Evolutionary conservation across 306 rosid species (phyloP), one percentile per base, ranked within the genome.

Genomic region (Inga leiocalycina): DNA sequence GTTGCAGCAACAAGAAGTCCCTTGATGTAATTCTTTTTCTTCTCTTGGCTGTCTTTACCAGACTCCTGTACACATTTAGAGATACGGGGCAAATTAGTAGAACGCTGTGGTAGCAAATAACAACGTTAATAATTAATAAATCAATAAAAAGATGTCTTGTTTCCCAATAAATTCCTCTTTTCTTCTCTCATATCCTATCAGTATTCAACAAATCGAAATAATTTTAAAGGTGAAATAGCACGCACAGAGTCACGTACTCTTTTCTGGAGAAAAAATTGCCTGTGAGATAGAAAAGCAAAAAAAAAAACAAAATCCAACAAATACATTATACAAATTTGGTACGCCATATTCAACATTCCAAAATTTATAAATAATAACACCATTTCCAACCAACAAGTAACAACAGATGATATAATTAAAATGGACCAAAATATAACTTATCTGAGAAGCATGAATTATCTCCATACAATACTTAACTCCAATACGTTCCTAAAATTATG

Each of bases 1-100:
- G 98, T 90, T 82, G 99, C 97, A 76, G 98, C 97, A 74, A 94
- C 97, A 87, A 96, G 92, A 81, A 96, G 95, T 80, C 92, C 87
- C 92, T 92, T 91, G 76, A 96, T 91, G 81, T 84, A 97, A 86
- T 90, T 91, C 84, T 91, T 96, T 90, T 96, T 91, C 91, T 91
- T 96, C 87, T 96, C 97, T 83, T 89, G 98, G 85, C 99, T 94
- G 72, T 92, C 97, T 88, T 90, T 94, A 76, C 99, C 98, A 87
- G 98, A 90, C 91, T 94, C 99, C 99, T 94, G 83, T 6, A 54
- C 71, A 82, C 14, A 76, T 89, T 85, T 74, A 76, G 77, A 76
- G 57, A 67, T 65, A 10, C 64, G 68, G 27, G 64, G 14, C 10
- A 57, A 82, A 71, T 51, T 59, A 79, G 71, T 13, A 85, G 78